Evolutionary conservation across 73 alveolate species (phyloP).

Genomic region (Paramecium pentaurelia): DNA sequence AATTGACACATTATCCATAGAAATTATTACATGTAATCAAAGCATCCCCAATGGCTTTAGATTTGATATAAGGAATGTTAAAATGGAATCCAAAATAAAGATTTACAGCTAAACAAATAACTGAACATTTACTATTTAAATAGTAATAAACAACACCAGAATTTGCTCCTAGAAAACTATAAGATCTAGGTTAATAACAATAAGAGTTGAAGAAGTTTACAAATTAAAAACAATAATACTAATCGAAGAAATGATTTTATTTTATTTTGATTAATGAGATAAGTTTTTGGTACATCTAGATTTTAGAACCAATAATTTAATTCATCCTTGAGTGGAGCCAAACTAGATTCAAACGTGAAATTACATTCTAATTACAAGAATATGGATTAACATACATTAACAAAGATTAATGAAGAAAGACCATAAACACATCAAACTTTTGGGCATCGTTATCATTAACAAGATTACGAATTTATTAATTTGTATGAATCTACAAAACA

Average conservation of each 20-base stretch:
- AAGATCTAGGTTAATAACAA: background rate
- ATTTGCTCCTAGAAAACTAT: slow-evolving; percentile 12
- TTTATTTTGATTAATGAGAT: background rate
- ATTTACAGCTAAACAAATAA: slow-evolving; percentile 56
- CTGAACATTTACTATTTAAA: slow-evolving; percentile 47
- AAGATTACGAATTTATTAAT: background rate
- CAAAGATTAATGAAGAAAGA: background rate
- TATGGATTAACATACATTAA: background rate
- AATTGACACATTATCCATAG: slow-evolving; percentile 70
- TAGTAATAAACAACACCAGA: slow-evolving; percentile 3
- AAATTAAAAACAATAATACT: background rate
- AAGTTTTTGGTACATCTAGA: background rate
- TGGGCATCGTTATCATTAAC: background rate
- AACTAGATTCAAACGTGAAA: background rate
- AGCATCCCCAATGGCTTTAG: slow-evolving; percentile 65
- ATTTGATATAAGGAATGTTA: slow-evolving; percentile 42
- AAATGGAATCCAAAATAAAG: slow-evolving; percentile 55
- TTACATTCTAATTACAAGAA: background rate
- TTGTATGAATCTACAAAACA: background rate
- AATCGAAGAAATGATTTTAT: background rate
- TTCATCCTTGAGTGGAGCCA: background rate
- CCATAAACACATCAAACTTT: background rate
- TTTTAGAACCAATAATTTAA: background rate
- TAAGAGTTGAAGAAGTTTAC: background rate
- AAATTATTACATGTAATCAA: slow-evolving; percentile 61